Base-by-base conservation (phyloP, 306 rosid genomes). In the Ochetophila trinervis region DNA sequence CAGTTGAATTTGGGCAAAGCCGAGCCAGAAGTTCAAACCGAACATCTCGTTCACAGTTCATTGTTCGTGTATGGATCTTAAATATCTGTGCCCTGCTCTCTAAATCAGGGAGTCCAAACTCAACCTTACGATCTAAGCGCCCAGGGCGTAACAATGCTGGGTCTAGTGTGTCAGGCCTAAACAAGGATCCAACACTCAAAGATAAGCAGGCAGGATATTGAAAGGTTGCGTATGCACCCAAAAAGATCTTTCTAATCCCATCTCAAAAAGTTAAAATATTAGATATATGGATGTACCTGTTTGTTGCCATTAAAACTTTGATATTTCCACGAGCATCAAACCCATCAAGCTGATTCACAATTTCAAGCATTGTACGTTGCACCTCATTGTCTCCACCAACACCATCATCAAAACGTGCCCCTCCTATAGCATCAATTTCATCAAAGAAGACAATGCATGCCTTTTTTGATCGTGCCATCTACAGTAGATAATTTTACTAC, bases 401-500 rank as follows among this genome's bases (percentile, higher is more conserved):
- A 67, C 97, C 97, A 74, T 90, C 99, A 42, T 94, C 99, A 83
- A 94, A 94, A 2, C 97, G 83, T 2, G 99, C 99, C 71, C 97
- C 97, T 76, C 97, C 99, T 23, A 94, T 94, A 62, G 99, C 99
- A 82, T 94, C 99, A 35, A 94, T 85, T 85, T 94, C 99, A 80
- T 94, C 99, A 44, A 94, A 88, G 74, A 94, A 94, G 60, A 94
- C 97, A 72, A 94, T 94, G 67, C 97, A 90, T 0, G 99, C 97
- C 76, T 94, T 94, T 73, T 94, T 94, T 19, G 99, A 94, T 9
- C 97, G 97, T 24, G 99, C 99, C 99, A 94, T 90, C 99, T 90
- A 70, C 71, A 69, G 47, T 37, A 63, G 62, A 61, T 0, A 65
- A 73, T 21, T 65, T 34, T 12, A 76, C 18, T 52, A 13, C 68